Base-by-base conservation (phyloP, 2,329 filamentous ascomycete species). In the Amylocarpus encephaloides region DNA sequence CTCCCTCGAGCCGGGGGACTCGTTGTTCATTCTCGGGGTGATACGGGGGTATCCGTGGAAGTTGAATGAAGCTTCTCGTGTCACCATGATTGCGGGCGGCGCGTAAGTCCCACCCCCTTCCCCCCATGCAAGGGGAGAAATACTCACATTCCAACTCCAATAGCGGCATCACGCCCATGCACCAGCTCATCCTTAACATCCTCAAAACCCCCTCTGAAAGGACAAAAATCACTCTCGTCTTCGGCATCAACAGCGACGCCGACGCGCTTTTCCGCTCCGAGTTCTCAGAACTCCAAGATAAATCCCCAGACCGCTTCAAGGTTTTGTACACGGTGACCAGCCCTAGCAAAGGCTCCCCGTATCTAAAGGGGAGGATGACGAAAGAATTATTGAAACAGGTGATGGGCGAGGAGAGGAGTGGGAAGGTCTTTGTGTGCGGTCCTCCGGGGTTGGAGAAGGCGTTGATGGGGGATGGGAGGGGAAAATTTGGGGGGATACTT, bases 81-180 rank as follows among this genome's bases (percentile, higher is more conserved):
- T 88, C n/a, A 76, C 79, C 2, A 71, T 87, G 35, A 77, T 88
- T 39, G 85, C 85, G 0, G 85, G 85, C 40, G 85, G 85, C 11
- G 83, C 57, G 11, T 26, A 26, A 26, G 22, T n/a, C 22, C 4
- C 22, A 26, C 7, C 22, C 4, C 22, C n/a, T n/a, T n/a, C n/a
- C n/a, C n/a, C n/a, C n/a, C n/a, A n/a, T n/a, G n/a, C 22, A 26
- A 26, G 22, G 22, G 22, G 22, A 26, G 7, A 26, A 4, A 7
- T 26, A 26, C 22, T 26, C 4, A 26, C 4, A 26, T 4, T 4
- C 4, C 22, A 7, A 26, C 7, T 7, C 7, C 4, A 4, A 26
- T 26, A 26, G 22, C 7, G 85, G 85, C 15, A 86, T 89, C 56
- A 88, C 84, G 0, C 85, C 85, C 0, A 75, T 84, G 56, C 86